Base-by-base conservation (phyloP, 2,329 filamentous ascomycete species). In the Ceratocystis variospora region DNA sequence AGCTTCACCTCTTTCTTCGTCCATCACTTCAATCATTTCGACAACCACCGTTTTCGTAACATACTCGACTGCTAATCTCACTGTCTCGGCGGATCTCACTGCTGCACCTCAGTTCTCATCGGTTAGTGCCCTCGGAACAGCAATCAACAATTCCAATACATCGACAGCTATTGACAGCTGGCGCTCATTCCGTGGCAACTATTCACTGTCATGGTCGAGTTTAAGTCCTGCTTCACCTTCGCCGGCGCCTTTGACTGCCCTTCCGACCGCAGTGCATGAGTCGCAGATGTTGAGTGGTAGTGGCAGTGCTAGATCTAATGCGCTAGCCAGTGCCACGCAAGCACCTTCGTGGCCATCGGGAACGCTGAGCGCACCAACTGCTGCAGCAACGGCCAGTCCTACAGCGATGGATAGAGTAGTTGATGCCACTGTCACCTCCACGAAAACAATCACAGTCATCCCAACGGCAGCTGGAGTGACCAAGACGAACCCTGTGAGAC, bases 261-360 rank as follows among this genome's bases (percentile, higher is more conserved):
- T 45, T 37, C 28, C 63, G 12, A 59, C 55, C 3, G 33, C 48
- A 37, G 55, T 31, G 55, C 28, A 25, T 2, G 10, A 33, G 15
- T 37, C 2, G 28, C 25, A 25, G 17, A 41, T 15, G 37, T 15
- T 37, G 28, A n/a, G 28, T n/a, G 8, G 28, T n/a, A n/a, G 55
- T n/a, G 55, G 28, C 17, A 37, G 28, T 8, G 55, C 2, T 8
- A 37, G 15, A 31, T 25, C 31, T 46, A 37, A 10, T 2, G 12
- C 63, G 2, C 22, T 44, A 19, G 57, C 57, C 5, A 53, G 28
- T 7, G 46, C 59, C 28, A 66, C 65, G 22, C 61, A 63, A 48
- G 46, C 48, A 41, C 65, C 65, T 3, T 66, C 61, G 53, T 66
- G 65, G 65, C 65, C 61, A n/a, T 57, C 37, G 2, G 61, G 61